Base-by-base conservation (phyloP, 306 rosid genomes). In the Rubus parviflorus region DNA sequence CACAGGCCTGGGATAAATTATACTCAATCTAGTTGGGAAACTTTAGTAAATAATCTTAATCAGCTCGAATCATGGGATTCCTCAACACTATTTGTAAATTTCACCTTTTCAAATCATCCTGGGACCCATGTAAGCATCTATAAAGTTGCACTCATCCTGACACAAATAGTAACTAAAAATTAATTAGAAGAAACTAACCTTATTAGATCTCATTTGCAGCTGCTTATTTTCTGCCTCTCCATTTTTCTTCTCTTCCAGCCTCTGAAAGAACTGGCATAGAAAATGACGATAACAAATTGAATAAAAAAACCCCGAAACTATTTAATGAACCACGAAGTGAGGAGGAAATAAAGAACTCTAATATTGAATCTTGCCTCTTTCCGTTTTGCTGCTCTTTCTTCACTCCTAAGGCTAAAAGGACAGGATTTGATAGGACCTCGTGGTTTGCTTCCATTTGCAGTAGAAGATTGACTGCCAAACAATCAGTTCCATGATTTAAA, bases 341-440 rank as follows among this genome's bases (percentile, higher is more conserved):
- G 16, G 38, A 58, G 30, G 45, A 43, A 6, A 12, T n/a, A 56
- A 75, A 42, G 37, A 42, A 77, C 4, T 41, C 49, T 3, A 35
- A 81, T 56, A n/a, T 74, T 35, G 70, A 81, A 58, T 75, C 88
- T 86, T 86, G 73, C 99, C 91, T 96, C 97, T 86, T 86, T 92
- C 61, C 96, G 92, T 76, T 96, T 96, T 74, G 81, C 90, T 66
- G 89, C 99, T 88, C 99, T 91, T 86, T 91, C 97, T 78, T 91
- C 96, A 83, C 92, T 96, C 88, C 77, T 88, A 81, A 95, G 84
- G 77, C 73, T 93, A 74, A 92, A 96, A 61, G 98, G 94, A 30
- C 84, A 77, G 65, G 83, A 68, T 74, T 17, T 60, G 41, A 89
- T 86, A 52, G 87, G 73, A 75, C 90, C 7, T 64, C 73, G 84